Evolutionary conservation across 2,329 filamentous ascomycete species (phyloP).

Genomic region (Cladosporium sp.): DNA sequence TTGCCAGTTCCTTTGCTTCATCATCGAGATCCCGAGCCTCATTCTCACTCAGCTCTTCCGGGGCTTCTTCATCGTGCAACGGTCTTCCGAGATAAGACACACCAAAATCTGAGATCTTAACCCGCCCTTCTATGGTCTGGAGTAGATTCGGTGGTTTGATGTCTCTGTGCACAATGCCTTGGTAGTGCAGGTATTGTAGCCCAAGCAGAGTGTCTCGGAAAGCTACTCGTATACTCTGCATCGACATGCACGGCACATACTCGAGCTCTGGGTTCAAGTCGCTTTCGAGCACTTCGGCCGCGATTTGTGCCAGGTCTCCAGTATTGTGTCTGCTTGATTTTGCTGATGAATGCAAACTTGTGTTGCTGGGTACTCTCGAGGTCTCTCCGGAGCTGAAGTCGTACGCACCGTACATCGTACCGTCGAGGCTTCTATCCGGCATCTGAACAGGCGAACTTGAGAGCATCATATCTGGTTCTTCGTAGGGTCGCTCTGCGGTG

Average conservation of each 20-base stretch:
- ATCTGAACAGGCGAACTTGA: constrained; percentile 22
- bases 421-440: constrained; percentile 59
- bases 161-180: constrained; percentile 53
- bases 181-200: constrained; percentile 75
- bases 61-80: constrained; percentile 63
- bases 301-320: constrained; percentile 46
- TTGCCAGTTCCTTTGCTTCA: constrained; percentile 92
- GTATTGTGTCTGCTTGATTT: constrained; percentile 43
- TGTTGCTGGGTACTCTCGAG: constrained; percentile 73
- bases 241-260: constrained; percentile 89
- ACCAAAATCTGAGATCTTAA: constrained; percentile 98
- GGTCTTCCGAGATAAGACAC: constrained; percentile 95
- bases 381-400: constrained; percentile 40
- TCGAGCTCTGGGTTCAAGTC: constrained; percentile 82
- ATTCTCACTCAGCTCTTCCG: constrained; percentile 69
- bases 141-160: constrained; percentile 75
- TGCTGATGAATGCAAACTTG: constrained; percentile 52
- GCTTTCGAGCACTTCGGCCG: constrained; percentile 55
- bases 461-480: constrained; percentile 23
- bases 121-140: constrained; percentile 77
- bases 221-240: constrained; percentile 75
- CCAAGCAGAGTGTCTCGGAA: constrained; percentile 93
- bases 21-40: constrained; percentile 80
- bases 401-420: constrained; percentile 75
- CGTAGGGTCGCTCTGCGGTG: constrained; percentile 30